These are phyloP conservation scores for Colletotrichum tropicale DNA, from an alignment of 2,329 filamentous ascomycete genomes.

Conservation along the genomic window DNA sequence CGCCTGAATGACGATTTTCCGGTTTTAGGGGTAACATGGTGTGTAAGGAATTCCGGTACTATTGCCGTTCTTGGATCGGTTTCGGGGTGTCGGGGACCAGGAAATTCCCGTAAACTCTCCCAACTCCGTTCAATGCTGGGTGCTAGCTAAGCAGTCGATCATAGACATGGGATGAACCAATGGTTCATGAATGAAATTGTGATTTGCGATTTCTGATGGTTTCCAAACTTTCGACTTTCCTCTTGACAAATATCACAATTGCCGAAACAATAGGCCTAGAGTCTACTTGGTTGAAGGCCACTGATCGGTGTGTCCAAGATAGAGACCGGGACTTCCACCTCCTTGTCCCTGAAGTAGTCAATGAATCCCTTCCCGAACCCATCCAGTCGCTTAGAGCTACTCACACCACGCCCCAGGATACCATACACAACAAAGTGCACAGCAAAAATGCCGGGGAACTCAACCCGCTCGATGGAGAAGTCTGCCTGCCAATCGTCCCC, in stretches of 20 bases:
- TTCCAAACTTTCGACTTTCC: not conserved
- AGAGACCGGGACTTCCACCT: not conserved
- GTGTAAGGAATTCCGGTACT: not conserved
- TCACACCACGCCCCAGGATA: not conserved
- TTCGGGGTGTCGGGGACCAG: not conserved
- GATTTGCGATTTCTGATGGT: not conserved
- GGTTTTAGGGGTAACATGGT: not conserved
- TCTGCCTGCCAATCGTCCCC: not conserved
- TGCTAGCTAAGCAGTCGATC: accelerated
- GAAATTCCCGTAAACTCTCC: not conserved
- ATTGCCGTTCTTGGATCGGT: not conserved
- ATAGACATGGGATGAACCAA: not conserved
- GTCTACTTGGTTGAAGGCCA: not conserved
- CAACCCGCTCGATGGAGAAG: not conserved
- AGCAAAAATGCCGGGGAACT: not conserved
- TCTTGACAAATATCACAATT: not conserved
- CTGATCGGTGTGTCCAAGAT: not conserved
- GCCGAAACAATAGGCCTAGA: not conserved
- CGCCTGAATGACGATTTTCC: not conserved
- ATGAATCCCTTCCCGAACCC: not conserved
- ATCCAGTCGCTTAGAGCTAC: not conserved
- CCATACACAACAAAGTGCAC: not conserved
- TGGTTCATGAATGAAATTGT: not conserved
- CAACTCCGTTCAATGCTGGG: not conserved
- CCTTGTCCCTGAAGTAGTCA: not conserved